A percentile compares a stretch with the other conserved stretches of the same genome.
phyloP scores from a whole-genome alignment of 2,329 filamentous ascomycete genomes.

The Mycosphaerella arachidis region DNA sequence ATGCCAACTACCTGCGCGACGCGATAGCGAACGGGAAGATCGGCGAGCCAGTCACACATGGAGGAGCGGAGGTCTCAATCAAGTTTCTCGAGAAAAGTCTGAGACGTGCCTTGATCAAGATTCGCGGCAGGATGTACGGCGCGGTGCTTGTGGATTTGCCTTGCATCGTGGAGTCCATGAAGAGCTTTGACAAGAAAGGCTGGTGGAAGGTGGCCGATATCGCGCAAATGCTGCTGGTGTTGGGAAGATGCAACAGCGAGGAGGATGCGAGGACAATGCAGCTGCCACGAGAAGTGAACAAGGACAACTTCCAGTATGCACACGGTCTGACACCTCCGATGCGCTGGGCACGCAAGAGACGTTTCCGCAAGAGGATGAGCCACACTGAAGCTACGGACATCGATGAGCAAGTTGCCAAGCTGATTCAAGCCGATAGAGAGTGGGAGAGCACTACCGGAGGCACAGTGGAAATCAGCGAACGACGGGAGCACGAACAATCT shows the following conservation, averaged over 20 bases:
- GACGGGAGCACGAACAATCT: conserved; percentile 22
- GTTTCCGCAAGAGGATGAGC: conserved; percentile 78
- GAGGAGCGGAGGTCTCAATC: conserved; percentile 73
- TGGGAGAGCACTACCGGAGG: conserved; percentile 52
- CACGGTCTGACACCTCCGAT: conserved; percentile 86
- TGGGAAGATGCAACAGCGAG: conserved; percentile 60
- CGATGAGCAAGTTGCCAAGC: conserved; percentile 69
- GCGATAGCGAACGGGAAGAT: conserved; percentile 74
- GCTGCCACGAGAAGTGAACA: conserved; percentile 68
- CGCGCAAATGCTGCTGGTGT: conserved; percentile 81
- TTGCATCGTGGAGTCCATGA: conserved; percentile 85
- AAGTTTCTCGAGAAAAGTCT: conserved; percentile 73
- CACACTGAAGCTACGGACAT: conserved; percentile 81
- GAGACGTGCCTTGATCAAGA: conserved; percentile 65
- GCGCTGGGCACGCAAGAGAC: conserved; percentile 75
- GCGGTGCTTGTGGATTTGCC: conserved; percentile 78
- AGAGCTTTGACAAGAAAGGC: conserved; percentile 83
- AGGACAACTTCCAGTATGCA: conserved; percentile 66
- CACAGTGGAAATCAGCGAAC: conserved; percentile 15
- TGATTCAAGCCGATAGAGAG: conserved; percentile 63
- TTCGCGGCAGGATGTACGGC: conserved; percentile 68
- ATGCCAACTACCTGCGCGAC: conserved; percentile 76
- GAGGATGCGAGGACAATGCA: conserved; percentile 48
- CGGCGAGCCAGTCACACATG: conserved; percentile 58
- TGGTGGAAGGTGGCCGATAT: conserved; percentile 88